Evolutionary conservation across 2,329 filamentous ascomycete species (phyloP).

Genomic region (Bipolaris cookei): DNA sequence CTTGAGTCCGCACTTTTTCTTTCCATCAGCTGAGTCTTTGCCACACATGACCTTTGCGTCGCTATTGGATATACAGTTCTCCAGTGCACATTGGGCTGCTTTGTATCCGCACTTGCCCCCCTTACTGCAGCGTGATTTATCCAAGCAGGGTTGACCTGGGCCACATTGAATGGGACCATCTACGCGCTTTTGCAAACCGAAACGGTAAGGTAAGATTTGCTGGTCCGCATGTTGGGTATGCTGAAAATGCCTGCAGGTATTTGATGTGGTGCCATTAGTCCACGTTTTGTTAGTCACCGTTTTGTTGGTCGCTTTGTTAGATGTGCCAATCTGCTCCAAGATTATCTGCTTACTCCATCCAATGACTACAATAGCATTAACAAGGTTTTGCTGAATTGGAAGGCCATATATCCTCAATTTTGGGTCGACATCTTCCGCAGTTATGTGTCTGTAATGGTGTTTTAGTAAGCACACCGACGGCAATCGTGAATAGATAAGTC

Average conservation of each 20-base stretch:
- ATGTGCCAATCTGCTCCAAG: constrained; percentile 7
- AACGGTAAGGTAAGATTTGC: not conserved
- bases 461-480: not conserved
- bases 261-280: not conserved
- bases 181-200: constrained; percentile 1
- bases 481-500: not conserved
- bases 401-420: constrained; percentile 9
- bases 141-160: constrained; percentile 14
- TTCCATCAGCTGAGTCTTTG: not conserved
- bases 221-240: not conserved
- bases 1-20: not conserved
- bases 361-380: constrained; percentile 13
- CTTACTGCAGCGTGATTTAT: constrained; percentile 15
- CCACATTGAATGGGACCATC: constrained; percentile 23
- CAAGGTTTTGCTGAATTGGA: constrained; percentile 11
- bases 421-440: constrained; percentile 1
- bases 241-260: not conserved
- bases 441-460: constrained; percentile 4
- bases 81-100: constrained; percentile 7
- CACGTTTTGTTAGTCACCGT: not conserved
- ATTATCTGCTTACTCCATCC: constrained; percentile 13
- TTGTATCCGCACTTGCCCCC: constrained; percentile 23
- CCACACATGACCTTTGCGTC: constrained; percentile 22
- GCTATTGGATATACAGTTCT: constrained; percentile 15
- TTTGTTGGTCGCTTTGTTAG: constrained; percentile 3